Conservation (phyloP, 257 asterid genomes). For the Knoxia roxburghii region DNA sequence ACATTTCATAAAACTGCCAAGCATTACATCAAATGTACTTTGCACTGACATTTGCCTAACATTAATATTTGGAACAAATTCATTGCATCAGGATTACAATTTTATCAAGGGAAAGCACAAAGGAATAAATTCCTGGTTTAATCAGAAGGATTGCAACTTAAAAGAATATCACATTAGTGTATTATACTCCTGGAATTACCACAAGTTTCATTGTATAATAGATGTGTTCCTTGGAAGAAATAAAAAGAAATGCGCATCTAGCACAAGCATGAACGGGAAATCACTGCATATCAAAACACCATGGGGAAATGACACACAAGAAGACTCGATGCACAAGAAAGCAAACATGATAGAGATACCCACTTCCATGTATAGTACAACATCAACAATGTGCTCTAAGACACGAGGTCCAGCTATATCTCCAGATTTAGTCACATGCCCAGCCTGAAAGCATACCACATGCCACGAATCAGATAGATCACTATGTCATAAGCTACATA, state of each 20-base stretch:
- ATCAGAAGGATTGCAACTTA: background rate
- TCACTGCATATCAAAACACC: too few species aligned
- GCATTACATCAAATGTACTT: background rate
- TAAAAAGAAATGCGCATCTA: background rate
- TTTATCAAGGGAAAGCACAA: background rate
- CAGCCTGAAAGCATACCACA: slow-evolving; percentile 48
- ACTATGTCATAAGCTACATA: background rate
- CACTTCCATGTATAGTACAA: slow-evolving; percentile 91
- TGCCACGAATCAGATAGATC: background rate
- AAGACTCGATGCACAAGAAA: slow-evolving; percentile 17
- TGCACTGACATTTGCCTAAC: background rate
- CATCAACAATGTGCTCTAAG: slow-evolving; percentile 96
- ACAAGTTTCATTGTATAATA: too few species aligned
- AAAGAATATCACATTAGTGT: background rate
- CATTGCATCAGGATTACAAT: background rate
- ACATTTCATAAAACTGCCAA: background rate
- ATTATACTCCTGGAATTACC: background rate
- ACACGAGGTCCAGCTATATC: slow-evolving; percentile 97
- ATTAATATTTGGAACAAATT: too few species aligned
- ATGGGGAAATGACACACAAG: too few species aligned
- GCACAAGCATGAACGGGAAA: background rate
- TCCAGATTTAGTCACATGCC: slow-evolving; percentile 93
- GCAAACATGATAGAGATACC: slow-evolving; percentile 33
- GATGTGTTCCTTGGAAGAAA: background rate
- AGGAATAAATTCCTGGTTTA: background rate